Evolutionary conservation across 345 rosid genomes (phyloP).

Genomic region (Salix koriyanagi): DNA sequence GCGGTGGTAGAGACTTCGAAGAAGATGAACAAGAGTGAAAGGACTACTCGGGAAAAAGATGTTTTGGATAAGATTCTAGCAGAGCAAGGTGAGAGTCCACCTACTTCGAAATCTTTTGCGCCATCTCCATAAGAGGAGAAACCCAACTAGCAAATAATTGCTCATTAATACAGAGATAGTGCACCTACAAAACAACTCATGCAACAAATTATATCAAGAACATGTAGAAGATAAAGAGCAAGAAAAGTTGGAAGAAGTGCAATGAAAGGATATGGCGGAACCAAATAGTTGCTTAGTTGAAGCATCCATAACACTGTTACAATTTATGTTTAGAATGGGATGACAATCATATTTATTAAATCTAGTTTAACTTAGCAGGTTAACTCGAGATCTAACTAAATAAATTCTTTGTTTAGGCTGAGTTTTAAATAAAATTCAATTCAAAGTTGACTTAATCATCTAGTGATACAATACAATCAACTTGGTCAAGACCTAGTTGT

Average conservation of each 20-base stretch:
- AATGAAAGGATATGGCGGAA: constrained; percentile 4
- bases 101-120: constrained; percentile 35
- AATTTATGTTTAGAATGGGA: too few relatives aligned
- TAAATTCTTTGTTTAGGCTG: too few relatives aligned
- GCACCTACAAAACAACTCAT: too few relatives aligned
- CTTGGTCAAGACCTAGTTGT: too few relatives aligned
- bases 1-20: constrained; percentile 57
- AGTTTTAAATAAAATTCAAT: too few relatives aligned
- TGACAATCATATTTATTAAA: too few relatives aligned
- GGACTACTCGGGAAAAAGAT: constrained; percentile 67
- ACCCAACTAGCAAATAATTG: constrained; percentile 29
- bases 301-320: too few relatives aligned
- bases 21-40: constrained; percentile 62
- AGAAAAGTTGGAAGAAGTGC: constrained; percentile 28
- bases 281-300: too few relatives aligned
- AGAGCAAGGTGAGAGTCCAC: constrained; percentile 47
- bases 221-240: constrained; percentile 37
- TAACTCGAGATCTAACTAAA: too few relatives aligned
- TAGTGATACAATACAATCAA: too few relatives aligned
- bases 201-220: constrained; percentile 17
- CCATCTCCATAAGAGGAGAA: constrained; percentile 43
- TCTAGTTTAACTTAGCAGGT: too few relatives aligned
- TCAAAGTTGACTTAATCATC: too few relatives aligned
- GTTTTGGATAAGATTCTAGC: constrained; percentile 81
- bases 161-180: constrained; percentile 7